Evolutionary conservation across 2,329 filamentous ascomycete genomes (phyloP).

Genomic region (Claviceps pazoutovae): DNA sequence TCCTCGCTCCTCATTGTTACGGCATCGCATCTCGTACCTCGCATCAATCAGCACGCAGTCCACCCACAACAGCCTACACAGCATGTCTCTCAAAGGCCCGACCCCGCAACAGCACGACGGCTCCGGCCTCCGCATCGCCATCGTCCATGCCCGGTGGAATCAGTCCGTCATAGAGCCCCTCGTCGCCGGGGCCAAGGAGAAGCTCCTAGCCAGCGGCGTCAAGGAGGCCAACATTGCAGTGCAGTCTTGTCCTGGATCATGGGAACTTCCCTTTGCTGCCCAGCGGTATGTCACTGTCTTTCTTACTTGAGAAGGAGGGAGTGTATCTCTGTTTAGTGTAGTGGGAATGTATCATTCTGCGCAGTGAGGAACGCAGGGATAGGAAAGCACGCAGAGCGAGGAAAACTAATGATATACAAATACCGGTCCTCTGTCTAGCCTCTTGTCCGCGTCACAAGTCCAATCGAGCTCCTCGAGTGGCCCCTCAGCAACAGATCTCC

Average conservation of each 20-base stretch:
- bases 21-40: too few species aligned
- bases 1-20: background rate
- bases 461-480: constrained; percentile 54
- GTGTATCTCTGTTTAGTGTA: too few species aligned
- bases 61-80: background rate
- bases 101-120: constrained; percentile 47
- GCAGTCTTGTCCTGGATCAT: constrained; percentile 83
- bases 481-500: constrained; percentile 61
- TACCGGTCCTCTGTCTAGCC: constrained; percentile 28
- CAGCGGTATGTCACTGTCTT: constrained; percentile 45
- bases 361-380: background rate
- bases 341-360: background rate
- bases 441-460: constrained; percentile 76
- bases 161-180: constrained; percentile 73
- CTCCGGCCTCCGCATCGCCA: constrained; percentile 72
- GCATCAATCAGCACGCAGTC: too few species aligned
- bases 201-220: constrained; percentile 66
- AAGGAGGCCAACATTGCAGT: constrained; percentile 76
- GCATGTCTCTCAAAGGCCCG: constrained; percentile 42
- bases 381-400: background rate
- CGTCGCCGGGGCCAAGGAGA: constrained; percentile 64
- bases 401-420: background rate
- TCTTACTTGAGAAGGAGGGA: too few species aligned
- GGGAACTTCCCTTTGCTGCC: constrained; percentile 84
- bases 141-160: constrained; percentile 96